These are phyloP conservation scores for Lycium barbarum DNA, from an alignment of 257 asterid species.

Conservation along the genomic window DNA sequence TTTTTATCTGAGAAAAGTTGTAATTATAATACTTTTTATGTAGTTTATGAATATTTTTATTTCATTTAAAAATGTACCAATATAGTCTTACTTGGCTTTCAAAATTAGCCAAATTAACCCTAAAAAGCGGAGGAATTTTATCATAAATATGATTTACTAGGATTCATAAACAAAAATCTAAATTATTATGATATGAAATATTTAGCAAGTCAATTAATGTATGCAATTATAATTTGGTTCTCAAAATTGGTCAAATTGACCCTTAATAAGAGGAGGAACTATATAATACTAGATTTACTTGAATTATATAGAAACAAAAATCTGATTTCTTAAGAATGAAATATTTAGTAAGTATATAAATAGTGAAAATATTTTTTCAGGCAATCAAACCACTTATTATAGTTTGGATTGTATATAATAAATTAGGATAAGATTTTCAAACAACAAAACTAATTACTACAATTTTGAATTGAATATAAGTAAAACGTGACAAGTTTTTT, in stretches of 20 bases:
- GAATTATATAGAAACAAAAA: neutral
- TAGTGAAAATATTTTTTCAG: neutral
- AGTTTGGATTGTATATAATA: no score
- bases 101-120: neutral
- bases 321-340: neutral
- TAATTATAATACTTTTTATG: no score
- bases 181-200: neutral
- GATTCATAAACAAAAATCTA: neutral
- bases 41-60: neutral
- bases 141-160: neutral
- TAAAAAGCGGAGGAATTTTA: neutral
- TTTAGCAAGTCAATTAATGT: neutral
- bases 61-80: neutral
- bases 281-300: neutral
- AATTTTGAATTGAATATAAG: no score
- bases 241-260: neutral
- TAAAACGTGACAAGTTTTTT: no score
- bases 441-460: no score
- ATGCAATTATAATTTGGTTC: neutral
- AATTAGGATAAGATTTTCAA: no score
- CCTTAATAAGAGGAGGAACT: neutral
- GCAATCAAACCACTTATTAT: no score
- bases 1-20: no score
- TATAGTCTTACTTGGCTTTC: neutral
- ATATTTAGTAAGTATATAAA: neutral